phyloP scores from a whole-genome alignment of 495 filamentous ascomycete species.

The Xylaria venustula region DNA sequence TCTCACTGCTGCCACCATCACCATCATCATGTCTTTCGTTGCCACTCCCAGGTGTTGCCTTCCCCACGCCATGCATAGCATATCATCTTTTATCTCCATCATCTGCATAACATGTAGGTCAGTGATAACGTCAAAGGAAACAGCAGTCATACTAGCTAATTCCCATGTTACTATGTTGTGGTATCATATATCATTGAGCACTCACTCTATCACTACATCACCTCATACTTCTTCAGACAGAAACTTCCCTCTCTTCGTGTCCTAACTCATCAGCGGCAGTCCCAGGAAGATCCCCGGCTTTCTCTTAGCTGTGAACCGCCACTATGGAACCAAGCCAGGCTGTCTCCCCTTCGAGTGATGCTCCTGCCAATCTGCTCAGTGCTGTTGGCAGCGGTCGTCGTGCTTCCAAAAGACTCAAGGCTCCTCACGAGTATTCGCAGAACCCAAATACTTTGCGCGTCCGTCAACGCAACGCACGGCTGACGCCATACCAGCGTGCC shows the following conservation, averaged over 20 bases:
- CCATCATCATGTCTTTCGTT: neutral
- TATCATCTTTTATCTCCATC: neutral
- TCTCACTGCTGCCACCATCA: neutral
- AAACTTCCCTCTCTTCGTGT: neutral
- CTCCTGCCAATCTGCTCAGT: too few species aligned
- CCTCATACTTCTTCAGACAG: too few species aligned
- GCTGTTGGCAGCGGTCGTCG: neutral
- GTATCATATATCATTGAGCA: too few species aligned
- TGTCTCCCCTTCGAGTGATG: neutral
- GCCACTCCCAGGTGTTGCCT: too few species aligned
- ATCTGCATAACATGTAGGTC: neutral
- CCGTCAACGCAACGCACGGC: neutral
- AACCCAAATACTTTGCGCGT: constrained; percentile 6
- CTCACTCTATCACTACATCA: neutral
- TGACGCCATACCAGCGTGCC: neutral
- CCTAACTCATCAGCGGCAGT: neutral
- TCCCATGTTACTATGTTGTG: neutral
- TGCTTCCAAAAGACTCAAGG: neutral
- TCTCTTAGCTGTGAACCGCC: neutral
- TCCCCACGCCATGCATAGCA: too few species aligned
- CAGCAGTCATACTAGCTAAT: neutral
- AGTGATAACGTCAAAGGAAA: neutral
- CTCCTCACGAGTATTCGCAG: neutral
- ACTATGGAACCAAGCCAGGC: neutral
- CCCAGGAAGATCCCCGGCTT: neutral